A percentile compares a stretch with the other conserved stretches of the same genome.
These are phyloP conservation scores for Botrytis byssoidea DNA, from an alignment of 2,329 filamentous ascomycete species.

Conservation along the genomic window DNA sequence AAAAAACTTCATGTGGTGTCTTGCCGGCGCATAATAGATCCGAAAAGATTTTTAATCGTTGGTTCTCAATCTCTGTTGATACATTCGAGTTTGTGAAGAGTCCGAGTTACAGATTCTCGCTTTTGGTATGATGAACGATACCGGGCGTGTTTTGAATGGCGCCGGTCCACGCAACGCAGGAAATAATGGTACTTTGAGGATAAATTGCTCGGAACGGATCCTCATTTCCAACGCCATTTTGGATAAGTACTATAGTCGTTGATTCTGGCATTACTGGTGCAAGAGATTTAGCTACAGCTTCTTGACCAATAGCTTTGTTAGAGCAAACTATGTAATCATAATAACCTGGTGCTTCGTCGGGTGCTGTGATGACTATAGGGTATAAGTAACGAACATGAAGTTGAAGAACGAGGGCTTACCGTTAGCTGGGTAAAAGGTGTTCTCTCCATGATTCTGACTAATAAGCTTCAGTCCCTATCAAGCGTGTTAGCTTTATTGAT, in stretches of 20 bases:
- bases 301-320: constrained; percentile 52
- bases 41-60: constrained; percentile 44
- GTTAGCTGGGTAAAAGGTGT: constrained; percentile 49
- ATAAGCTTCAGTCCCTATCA: constrained; percentile 48
- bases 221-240: constrained; percentile 62
- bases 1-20: constrained; percentile 45
- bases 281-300: constrained; percentile 40
- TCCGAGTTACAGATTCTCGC: constrained; percentile 55
- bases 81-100: constrained; percentile 45
- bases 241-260: constrained; percentile 57
- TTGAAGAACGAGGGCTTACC: constrained; percentile 34
- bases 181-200: constrained; percentile 52
- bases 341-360: constrained; percentile 45
- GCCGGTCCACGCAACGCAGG: constrained; percentile 56
- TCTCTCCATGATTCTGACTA: constrained; percentile 56
- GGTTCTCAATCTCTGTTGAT: constrained; percentile 38
- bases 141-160: constrained; percentile 51
- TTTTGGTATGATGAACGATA: constrained; percentile 48
- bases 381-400: not conserved
- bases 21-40: constrained; percentile 43
- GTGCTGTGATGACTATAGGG: constrained; percentile 45
- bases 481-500: constrained; percentile 24
- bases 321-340: constrained; percentile 58
- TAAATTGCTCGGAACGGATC: constrained; percentile 50
- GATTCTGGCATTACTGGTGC: constrained; percentile 40